Percentiles rank a stretch among this genome's conserved stretches.
Conservation (phyloP, 192 early-diverging fungal species). For the Kappamyces sp. region DNA sequence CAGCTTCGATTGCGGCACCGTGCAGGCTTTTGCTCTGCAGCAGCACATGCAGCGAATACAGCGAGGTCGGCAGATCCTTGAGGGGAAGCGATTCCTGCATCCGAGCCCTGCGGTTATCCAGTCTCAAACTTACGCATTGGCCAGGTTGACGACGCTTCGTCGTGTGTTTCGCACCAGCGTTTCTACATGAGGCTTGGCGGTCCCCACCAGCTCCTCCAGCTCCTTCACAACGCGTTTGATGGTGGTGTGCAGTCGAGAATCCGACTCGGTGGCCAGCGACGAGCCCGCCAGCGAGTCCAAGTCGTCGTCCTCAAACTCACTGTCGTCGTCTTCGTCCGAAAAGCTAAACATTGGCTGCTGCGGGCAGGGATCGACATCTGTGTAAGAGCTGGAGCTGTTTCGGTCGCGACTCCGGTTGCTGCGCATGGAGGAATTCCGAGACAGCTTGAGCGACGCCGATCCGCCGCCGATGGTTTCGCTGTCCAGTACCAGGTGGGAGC, state of each 20-base stretch:
- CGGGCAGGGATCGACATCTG: too few species aligned
- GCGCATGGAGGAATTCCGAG: too few species aligned
- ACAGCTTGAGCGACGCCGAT: too few species aligned
- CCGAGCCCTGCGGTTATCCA: constrained; percentile 14
- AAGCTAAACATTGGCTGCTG: too few species aligned
- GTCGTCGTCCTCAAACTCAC: constrained; percentile 12
- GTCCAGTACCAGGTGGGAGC: too few species aligned
- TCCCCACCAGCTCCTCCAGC: constrained; percentile 58
- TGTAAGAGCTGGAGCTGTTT: too few species aligned
- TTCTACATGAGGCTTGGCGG: constrained; percentile 35
- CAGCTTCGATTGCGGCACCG: constrained; percentile 21
- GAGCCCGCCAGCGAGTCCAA: neutral
- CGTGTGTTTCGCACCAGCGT: constrained; percentile 34
- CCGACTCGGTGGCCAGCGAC: constrained; percentile 5
- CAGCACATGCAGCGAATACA: constrained; percentile 24
- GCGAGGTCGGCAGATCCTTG: constrained; percentile 21
- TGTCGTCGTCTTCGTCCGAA: constrained; percentile 15
- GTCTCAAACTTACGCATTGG: constrained; percentile 18
- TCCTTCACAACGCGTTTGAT: constrained; percentile 30
- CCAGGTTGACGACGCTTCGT: constrained; percentile 31
- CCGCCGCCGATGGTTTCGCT: too few species aligned
- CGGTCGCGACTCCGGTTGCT: too few species aligned
- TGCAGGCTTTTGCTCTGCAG: too few species aligned
- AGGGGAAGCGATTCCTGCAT: constrained; percentile 36
- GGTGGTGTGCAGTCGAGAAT: neutral